Percentiles rank a stretch among this genome's conserved stretches.
Conservation (phyloP, 768 basidiomycete species). For the Serendipita indica region DNA sequence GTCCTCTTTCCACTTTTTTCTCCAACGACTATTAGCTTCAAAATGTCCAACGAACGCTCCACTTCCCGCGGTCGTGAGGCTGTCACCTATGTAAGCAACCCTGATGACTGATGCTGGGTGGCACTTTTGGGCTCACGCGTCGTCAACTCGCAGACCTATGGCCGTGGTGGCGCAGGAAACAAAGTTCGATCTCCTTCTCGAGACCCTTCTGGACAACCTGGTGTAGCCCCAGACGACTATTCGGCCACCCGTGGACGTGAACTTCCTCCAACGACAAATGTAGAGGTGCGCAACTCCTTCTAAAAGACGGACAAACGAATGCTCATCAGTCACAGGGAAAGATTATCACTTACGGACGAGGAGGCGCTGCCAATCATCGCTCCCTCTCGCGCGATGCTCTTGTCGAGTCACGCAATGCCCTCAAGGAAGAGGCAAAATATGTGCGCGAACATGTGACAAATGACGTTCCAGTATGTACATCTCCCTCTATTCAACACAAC, state of each 20-base stretch:
- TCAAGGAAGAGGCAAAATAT: slow-evolving; percentile 5
- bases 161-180: slow-evolving; percentile 8
- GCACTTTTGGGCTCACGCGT: not conserved
- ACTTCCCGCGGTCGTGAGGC: slow-evolving; percentile 1
- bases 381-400: not conserved
- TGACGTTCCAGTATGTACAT: not conserved
- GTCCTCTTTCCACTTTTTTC: too few relatives aligned
- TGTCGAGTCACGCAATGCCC: not conserved
- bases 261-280: not conserved
- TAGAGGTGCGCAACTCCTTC: not conserved
- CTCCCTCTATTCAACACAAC: not conserved
- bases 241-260: slow-evolving; percentile 5
- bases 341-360: not conserved
- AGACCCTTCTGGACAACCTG: not conserved
- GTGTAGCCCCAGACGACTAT: not conserved
- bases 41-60: not conserved
- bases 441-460: not conserved
- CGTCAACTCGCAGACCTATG: not conserved
- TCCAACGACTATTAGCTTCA: too few relatives aligned
- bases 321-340: too few relatives aligned
- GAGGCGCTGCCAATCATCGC: not conserved
- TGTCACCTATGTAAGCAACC: not conserved
- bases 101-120: not conserved
- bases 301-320: too few relatives aligned
- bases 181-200: not conserved